Evolutionary conservation across 164 flowering plant genomes (phyloP).

Genomic region (Kingdonia uniflora): DNA sequence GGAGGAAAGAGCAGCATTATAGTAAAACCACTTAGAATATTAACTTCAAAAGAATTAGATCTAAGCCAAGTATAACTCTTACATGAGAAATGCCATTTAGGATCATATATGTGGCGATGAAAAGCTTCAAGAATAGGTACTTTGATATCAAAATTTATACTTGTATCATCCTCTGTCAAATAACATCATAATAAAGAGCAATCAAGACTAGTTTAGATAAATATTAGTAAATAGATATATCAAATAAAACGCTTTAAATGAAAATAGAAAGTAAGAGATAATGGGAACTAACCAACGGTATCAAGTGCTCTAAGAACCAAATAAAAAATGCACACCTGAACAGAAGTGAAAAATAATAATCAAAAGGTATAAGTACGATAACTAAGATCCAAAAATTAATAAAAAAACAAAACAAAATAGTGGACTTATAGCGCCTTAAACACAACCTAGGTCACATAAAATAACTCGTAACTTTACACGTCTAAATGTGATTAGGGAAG

Average conservation of each 20-base stretch:
- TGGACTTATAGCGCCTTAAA: no score
- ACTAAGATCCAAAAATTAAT: background rate
- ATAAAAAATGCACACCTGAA: slow-evolving; percentile 85
- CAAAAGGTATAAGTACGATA: background rate
- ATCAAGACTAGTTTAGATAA: background rate
- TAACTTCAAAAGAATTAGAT: background rate
- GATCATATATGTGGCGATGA: slow-evolving; percentile 69
- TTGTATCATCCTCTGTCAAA: slow-evolving; percentile 89
- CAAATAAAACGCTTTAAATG: background rate
- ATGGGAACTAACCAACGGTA: slow-evolving; percentile 70
- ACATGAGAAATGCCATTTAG: slow-evolving; percentile 88
- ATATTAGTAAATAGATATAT: background rate
- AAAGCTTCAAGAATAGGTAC: slow-evolving; percentile 76
- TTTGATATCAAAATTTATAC: slow-evolving; percentile 69
- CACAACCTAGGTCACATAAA: no score
- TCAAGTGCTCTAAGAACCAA: slow-evolving; percentile 97
- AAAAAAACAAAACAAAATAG: background rate
- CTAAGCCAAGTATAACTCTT: slow-evolving; percentile 19
- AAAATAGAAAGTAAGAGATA: background rate
- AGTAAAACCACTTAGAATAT: no score
- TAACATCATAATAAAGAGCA: background rate
- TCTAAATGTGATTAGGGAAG: no score
- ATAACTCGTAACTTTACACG: no score
- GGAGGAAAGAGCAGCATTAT: no score
- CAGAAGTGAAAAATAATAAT: slow-evolving; percentile 8